phyloP scores from a whole-genome alignment of 441 rosid genomes.

The Melastoma candidum region DNA sequence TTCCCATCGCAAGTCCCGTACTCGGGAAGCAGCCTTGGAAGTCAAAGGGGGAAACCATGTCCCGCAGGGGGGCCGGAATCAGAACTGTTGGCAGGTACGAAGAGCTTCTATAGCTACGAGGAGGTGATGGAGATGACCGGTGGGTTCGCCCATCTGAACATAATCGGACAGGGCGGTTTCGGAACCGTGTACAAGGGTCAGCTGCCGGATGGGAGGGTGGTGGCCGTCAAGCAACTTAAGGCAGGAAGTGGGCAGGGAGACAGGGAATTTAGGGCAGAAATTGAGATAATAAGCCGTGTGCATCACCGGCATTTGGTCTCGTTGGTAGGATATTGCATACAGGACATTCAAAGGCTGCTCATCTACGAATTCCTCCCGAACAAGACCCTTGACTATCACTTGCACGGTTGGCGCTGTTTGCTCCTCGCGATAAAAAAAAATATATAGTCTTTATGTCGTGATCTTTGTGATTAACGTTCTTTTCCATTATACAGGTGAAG shows the following conservation, averaged over 20 bases:
- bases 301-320: constrained; percentile 88
- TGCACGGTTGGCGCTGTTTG: constrained; percentile 41
- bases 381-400: constrained; percentile 70
- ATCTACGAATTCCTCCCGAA: constrained; percentile 81
- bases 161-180: constrained; percentile 86
- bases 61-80: constrained; percentile 36
- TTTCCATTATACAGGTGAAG: constrained; percentile 34
- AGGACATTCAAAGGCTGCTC: constrained; percentile 53
- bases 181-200: constrained; percentile 69
- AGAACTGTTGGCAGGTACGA: constrained; percentile 28
- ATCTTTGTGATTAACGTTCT: not conserved
- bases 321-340: constrained; percentile 65
- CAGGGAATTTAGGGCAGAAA: constrained; percentile 79
- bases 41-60: constrained; percentile 21
- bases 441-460: not conserved
- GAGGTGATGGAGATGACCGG: constrained; percentile 62
- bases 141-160: constrained; percentile 54
- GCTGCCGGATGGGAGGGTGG: constrained; percentile 39
- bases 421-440: not conserved
- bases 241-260: constrained; percentile 89
- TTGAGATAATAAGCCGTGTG: constrained; percentile 84
- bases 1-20: constrained; percentile 26
- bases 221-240: constrained; percentile 82
- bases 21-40: constrained; percentile 32
- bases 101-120: constrained; percentile 52